Evolutionary conservation across 2,329 filamentous ascomycete species (phyloP), one percentile per base, ranked within the genome.

Genomic region (Penicillium vulpinum): DNA sequence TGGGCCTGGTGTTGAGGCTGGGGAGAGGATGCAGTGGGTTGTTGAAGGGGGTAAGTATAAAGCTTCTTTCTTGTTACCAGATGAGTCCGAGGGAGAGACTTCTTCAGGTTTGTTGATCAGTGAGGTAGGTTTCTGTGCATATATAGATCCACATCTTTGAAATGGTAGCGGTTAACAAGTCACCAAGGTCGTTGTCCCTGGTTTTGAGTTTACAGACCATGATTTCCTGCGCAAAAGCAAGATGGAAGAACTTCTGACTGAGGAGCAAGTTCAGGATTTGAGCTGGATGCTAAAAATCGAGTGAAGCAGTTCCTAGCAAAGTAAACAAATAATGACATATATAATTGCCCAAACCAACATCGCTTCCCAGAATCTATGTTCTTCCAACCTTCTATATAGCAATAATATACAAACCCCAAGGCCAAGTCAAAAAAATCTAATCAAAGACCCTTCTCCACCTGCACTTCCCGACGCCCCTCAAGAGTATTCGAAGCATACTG

Each of bases 401-500:
- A 39, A 55, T 62, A 54, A 58, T 62, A 60, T 59, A 64, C 52
- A 56, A 44, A 39, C 31, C 50, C 28, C 21, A 52, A 18, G 15
- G 4, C 31, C 22, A 36, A 11, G n/a, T n/a, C n/a, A 16, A 35
- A 21, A 28, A 11, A 5, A 28, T 24, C 31, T 6, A 24, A 16
- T 43, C 43, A 51, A 47, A 41, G 53, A 18, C 50, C 40, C 35
- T 35, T 52, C 35, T 63, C 56, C 21, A 62, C 35, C 48, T 60
- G 43, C 31, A 41, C 53, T 28, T 60, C 54, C 43, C 56, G 61
- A 62, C 55, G 69, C 6, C 80, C 78, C 52, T 84, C 82, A 65
- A 95, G 74, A 31, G 85, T 79, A 77, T 96, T 96, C 66, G 88
- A 88, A 22, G 87, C 89, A 85, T 88, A 94, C 74, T 96, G 91